Percentiles rank a stretch among this genome's conserved stretches.
These are phyloP conservation scores for Diospyros lotus DNA, from an alignment of 148 eudicot species.

Conservation along the genomic window DNA sequence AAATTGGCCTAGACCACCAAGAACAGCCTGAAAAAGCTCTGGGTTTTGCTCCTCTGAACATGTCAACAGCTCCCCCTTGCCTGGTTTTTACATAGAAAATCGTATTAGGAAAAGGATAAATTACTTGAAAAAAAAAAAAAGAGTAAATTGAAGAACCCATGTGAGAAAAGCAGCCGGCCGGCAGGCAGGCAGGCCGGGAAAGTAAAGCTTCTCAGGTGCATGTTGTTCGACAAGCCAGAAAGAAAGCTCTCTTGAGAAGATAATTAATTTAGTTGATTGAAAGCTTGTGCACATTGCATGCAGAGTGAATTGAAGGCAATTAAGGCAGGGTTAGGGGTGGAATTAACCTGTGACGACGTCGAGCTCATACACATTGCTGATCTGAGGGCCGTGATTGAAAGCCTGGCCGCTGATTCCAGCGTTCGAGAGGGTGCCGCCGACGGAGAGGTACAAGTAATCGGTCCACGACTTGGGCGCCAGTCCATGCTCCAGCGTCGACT, in stretches of 20 bases:
- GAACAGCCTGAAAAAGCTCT: slow-evolving; percentile 68
- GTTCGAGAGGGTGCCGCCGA: slow-evolving; percentile 92
- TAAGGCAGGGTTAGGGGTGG: too few species aligned
- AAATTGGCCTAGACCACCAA: slow-evolving; percentile 94
- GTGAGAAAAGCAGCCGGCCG: background rate
- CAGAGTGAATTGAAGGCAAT: background rate
- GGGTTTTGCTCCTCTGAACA: slow-evolving; percentile 60
- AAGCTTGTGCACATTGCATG: background rate
- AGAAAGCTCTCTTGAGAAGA: too few species aligned
- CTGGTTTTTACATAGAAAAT: slow-evolving; percentile 26
- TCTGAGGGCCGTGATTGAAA: slow-evolving; percentile 90
- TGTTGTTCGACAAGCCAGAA: too few species aligned
- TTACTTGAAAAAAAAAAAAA: background rate
- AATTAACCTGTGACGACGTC: slow-evolving; percentile 78
- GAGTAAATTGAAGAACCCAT: background rate
- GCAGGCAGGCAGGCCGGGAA: too few species aligned
- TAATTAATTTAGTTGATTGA: background rate
- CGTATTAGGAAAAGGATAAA: background rate
- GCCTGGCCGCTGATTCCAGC: slow-evolving; percentile 98
- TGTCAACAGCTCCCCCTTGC: slow-evolving; percentile 66
- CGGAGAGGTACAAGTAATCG: slow-evolving; percentile 85
- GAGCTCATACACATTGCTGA: slow-evolving; percentile 65
- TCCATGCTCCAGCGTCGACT: slow-evolving; percentile 64
- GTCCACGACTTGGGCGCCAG: slow-evolving; percentile 95
- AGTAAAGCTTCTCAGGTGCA: too few species aligned